A percentile compares a stretch with the other conserved stretches of the same genome.
phyloP scores from a whole-genome alignment of 148 eudicot species.

The Rhododendron henanense region DNA sequence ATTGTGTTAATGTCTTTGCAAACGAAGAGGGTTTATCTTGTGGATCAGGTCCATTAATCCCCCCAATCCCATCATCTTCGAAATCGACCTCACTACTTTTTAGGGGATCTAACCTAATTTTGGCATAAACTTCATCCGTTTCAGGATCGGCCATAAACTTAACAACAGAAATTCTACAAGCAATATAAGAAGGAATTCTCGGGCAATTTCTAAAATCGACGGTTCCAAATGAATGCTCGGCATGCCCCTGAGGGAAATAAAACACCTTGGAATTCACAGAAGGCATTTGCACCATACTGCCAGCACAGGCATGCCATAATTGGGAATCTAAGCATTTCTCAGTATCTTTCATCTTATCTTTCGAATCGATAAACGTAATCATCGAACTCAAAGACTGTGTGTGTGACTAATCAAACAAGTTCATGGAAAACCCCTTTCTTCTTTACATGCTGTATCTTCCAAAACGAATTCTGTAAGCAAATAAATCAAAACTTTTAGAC shows the following conservation, averaged over 20 bases:
- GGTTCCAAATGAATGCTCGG: constrained; percentile 66
- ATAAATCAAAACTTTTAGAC: neutral
- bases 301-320: constrained; percentile 98
- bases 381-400: constrained; percentile 19
- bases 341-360: constrained; percentile 56
- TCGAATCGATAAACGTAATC: constrained; percentile 80
- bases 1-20: constrained; percentile 90
- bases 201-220: constrained; percentile 58
- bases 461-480: constrained; percentile 5
- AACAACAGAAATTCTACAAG: constrained; percentile 53
- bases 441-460: neutral
- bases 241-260: constrained; percentile 88
- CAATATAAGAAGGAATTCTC: constrained; percentile 53
- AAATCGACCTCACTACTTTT: constrained; percentile 29
- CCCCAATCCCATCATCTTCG: constrained; percentile 34
- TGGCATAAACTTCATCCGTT: constrained; percentile 81
- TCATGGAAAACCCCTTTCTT: neutral
- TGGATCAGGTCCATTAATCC: constrained; percentile 29
- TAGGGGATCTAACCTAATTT: constrained; percentile 50
- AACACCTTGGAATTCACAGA: constrained; percentile 52
- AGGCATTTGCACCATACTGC: constrained; percentile 96
- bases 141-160: constrained; percentile 81
- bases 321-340: constrained; percentile 83
- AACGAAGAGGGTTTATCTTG: constrained; percentile 76
- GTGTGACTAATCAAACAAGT: neutral